Percentiles rank a stretch among this genome's conserved stretches.
These are phyloP conservation scores for Nothophaeocryptopus gaeumannii DNA, from an alignment of 2,329 filamentous ascomycete species.

Conservation along the genomic window DNA sequence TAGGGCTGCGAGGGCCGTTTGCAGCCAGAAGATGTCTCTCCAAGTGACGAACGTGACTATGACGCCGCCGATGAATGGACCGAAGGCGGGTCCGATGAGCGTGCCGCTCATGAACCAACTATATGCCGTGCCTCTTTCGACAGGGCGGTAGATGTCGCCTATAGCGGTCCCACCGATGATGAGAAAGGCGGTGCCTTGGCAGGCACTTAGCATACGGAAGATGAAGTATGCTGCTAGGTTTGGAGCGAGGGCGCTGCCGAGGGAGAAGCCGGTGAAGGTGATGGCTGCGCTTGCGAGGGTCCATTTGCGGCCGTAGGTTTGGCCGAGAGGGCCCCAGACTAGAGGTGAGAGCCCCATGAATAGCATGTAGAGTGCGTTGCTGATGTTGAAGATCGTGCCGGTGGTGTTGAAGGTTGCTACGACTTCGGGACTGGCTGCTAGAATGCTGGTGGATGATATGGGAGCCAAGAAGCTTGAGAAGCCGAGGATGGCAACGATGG, in stretches of 20 bases:
- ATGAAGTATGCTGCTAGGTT: conserved; percentile 70
- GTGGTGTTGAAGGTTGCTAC: conserved; percentile 55
- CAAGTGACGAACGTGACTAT: conserved; percentile 72
- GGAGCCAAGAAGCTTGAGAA: conserved; percentile 75
- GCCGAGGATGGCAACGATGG: conserved; percentile 67
- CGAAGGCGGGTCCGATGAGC: conserved; percentile 66
- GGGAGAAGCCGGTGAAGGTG: conserved; percentile 66
- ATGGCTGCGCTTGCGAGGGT: conserved; percentile 57
- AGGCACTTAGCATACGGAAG: conserved; percentile 70
- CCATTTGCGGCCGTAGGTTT: conserved; percentile 48
- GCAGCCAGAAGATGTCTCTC: conserved; percentile 75
- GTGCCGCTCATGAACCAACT: conserved; percentile 55
- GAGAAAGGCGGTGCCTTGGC: conserved; percentile 67
- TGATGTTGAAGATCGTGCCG: conserved; percentile 67
- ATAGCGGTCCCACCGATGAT: conserved; percentile 69
- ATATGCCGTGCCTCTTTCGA: conserved; percentile 68
- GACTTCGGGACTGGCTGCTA: conserved; percentile 73
- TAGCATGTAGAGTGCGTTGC: conserved; percentile 71
- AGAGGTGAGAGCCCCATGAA: conserved; percentile 70
- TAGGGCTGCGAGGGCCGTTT: conserved; percentile 63
- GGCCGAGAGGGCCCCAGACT: conserved; percentile 68
- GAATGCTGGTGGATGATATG: conserved; percentile 68
- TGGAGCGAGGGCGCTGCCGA: conserved; percentile 69
- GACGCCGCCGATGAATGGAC: conserved; percentile 69
- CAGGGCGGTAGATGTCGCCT: conserved; percentile 55